Conservation (phyloP, 2,329 filamentous ascomycete species). For the Ophiostoma sp. region DNA sequence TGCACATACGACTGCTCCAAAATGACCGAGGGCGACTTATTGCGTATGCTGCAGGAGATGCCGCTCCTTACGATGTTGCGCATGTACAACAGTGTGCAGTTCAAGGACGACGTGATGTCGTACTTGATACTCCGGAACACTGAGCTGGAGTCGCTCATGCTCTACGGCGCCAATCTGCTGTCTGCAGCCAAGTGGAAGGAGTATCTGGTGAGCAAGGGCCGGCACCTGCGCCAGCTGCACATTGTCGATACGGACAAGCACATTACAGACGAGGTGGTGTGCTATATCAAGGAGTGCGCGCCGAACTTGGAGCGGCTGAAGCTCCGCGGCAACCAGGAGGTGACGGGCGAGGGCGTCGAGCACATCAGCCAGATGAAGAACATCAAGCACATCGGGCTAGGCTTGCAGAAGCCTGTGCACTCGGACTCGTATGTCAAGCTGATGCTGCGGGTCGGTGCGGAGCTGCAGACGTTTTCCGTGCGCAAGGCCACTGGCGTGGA, state of each 20-base stretch:
- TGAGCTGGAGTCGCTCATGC: conserved; percentile 64
- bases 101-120: conserved; percentile 78
- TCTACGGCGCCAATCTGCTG: conserved; percentile 80
- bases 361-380: conserved; percentile 56
- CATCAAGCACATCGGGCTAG: conserved; percentile 70
- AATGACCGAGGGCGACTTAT: conserved; percentile 69
- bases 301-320: conserved; percentile 70
- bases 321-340: conserved; percentile 70
- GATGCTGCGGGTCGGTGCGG: conserved; percentile 55
- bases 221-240: conserved; percentile 61
- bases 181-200: conserved; percentile 69
- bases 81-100: conserved; percentile 79
- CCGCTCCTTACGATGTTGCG: conserved; percentile 65
- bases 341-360: conserved; percentile 60
- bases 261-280: conserved; percentile 66
- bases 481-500: conserved; percentile 61
- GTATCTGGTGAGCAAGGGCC: conserved; percentile 61
- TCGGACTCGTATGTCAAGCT: conserved; percentile 55
- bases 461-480: conserved; percentile 72
- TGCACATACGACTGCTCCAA: conserved; percentile 56
- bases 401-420: conserved; percentile 54
- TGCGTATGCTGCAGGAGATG: conserved; percentile 71
- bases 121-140: conserved; percentile 67
- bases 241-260: conserved; percentile 80
- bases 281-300: conserved; percentile 57